phyloP scores from a whole-genome alignment of 345 rosid species.

The Camelina laxa region DNA sequence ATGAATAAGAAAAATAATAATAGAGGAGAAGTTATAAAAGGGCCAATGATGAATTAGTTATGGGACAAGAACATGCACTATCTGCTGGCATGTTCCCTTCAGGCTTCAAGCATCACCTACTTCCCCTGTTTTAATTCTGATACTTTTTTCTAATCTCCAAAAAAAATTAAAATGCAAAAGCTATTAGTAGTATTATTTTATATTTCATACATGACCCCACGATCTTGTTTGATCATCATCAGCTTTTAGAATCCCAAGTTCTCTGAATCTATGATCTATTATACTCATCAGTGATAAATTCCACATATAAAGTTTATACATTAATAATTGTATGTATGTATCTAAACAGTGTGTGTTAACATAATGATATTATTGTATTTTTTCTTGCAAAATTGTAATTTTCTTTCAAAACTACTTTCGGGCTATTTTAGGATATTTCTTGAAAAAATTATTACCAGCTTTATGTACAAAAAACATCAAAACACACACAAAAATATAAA shows the following conservation, averaged over 20 bases:
- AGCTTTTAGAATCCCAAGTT: slow-evolving; percentile 33
- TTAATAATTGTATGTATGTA: not conserved
- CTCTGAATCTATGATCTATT: slow-evolving; percentile 36
- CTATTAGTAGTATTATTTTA: not conserved
- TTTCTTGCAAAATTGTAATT: not conserved
- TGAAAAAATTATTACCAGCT: slow-evolving; percentile 8
- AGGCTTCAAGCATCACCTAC: slow-evolving; percentile 41
- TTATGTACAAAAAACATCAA: slow-evolving; percentile 25
- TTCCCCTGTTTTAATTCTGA: slow-evolving; percentile 28
- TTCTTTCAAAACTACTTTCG: not conserved
- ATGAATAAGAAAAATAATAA: slow-evolving; percentile 12
- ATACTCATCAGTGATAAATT: slow-evolving; percentile 2
- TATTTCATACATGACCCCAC: slow-evolving; percentile 27
- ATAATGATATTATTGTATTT: not conserved
- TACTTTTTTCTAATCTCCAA: not conserved
- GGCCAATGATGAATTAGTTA: slow-evolving; percentile 46
- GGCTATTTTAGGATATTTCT: not conserved
- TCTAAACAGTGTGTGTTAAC: not conserved
- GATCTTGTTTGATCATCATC: slow-evolving; percentile 36
- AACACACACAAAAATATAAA: slow-evolving; percentile 2
- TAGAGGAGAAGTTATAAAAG: slow-evolving; percentile 38
- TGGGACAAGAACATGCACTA: slow-evolving; percentile 41
- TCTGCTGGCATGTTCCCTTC: slow-evolving; percentile 44
- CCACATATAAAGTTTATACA: slow-evolving; percentile 6
- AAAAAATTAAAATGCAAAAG: not conserved